Base-by-base conservation (phyloP, 305 asterid species). In the Euphrasia arctica region DNA sequence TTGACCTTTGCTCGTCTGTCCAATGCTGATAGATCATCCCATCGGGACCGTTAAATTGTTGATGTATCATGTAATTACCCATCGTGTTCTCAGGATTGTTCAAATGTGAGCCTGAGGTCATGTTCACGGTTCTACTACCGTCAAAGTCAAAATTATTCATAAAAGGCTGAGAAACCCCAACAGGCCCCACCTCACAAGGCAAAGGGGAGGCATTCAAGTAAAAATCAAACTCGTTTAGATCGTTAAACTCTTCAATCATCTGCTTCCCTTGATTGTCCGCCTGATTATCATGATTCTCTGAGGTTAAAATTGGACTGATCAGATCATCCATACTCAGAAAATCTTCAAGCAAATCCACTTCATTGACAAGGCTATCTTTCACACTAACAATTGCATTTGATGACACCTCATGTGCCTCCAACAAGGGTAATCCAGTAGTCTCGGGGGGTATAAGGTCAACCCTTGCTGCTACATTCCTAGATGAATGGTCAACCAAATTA, bases 311-410 rank as follows among this genome's bases (percentile, higher is more conserved):
- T 14, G 82, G 78, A 64, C 71, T 80, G 51, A 73, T 12, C 55
- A 94, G 83, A 72, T 94, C 99, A 67, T 94, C 74, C 82, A 94
- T 76, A 77, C 91, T 96, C 39, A 82, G 85, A 68, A 69, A 82
- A 77, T 82, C 86, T 63, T 75, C 84, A 54, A 80, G 67, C 63
- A 82, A 81, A 71, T 79, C 85, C 75, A 74, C 93, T 41, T 70
- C 91, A 55, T 15, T 34, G 58, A n/a, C 68, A 2, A 15, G 39
- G 60, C 55, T 61, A 41, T 66, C 75, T 48, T 60, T 62, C 47
- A 2, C 47, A 10, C 58, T 59, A 71, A 54, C 41, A 18, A 75
- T 47, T 5, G 74, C 68, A 70, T 65, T 71, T 59, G 86, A 78
- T 5, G 79, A 60, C 60, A 80, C 81, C 74, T 83, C 86, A 58